Evolutionary conservation across 805 yeast species (phyloP), one percentile per base, ranked within the genome.

Genomic region (Groenewaldozyma salmanticensis): DNA sequence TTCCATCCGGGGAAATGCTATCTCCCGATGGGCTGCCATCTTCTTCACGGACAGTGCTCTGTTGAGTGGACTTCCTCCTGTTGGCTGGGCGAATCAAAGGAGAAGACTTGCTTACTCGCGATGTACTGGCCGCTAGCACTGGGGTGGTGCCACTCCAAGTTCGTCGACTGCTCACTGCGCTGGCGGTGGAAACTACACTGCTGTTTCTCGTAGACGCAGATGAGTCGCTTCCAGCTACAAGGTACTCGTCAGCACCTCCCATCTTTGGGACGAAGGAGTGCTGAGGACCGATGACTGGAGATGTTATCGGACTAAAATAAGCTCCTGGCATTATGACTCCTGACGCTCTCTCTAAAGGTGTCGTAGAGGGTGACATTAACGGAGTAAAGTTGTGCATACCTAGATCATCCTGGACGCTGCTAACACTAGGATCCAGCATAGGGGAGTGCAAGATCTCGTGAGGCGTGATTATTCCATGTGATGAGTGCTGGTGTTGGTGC

Each of bases 351-450:
- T 63, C 85, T 52, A 70, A 51, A 1, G 86, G 86, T 2, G 86
- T 75, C 13, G 77, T 81, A 6, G 82, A 79, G 0, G 94, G 94
- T 2, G 88, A 79, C 1, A 79, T 74, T 45, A 82, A 65, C 0
- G 94, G 92, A 1, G 92, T 82, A 59, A 79, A 82, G 4, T 74
- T 15, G 31, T 35, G 20, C 27, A 35, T 18, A 4, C 20, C 36
- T 2, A 31, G 19, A n/a, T 13, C 31, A 13, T 34, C 38, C 29
- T 37, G 37, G 29, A 24, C 21, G 35, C 33, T 35, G 5, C 18
- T 18, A 15, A 33, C 4, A 11, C 16, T 27, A 15, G 51, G 37
- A 3, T 40, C 49, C 5, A 48, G 16, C 37, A 48, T 39, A 4
- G 52, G 52, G 16, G 50, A 48, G 3, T 27, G 33, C 17, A 5